Evolutionary conservation across 805 yeast genomes (phyloP), one percentile per base, ranked within the genome.

Genomic region (Naumovozyma castellii): DNA sequence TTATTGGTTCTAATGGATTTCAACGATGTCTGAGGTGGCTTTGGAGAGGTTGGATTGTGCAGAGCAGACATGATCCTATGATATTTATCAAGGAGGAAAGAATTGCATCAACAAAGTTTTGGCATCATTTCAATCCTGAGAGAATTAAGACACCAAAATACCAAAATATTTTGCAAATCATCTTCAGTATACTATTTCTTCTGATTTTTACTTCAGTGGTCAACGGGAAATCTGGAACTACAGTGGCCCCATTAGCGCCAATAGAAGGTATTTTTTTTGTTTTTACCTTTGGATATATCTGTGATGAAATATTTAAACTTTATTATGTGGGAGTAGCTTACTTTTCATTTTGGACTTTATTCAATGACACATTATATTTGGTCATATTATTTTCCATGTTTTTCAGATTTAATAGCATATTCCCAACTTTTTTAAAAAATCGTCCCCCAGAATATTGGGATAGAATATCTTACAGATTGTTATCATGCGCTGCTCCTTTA

Each of bases 41-140:
- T 36, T 86, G 96, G 96, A 67, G 88, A 41, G 96, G 96, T 20
- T 84, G 95, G 94, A 83, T 86, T 45, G 71, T 83, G 37, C 95
- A 85, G 61, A 73, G 81, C 17, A 74, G 78, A 10, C 59, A 57
- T 12, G 85, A 84, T 54, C 84, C 92, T 4, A 70, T 73, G 18
- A 76, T 78, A 13, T 86, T 81, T 50, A 78, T 75, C 18, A 53
- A 79, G 41, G 84, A 80, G 57, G 72, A 69, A 44, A 77, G 76
- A 0, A 72, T 78, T 12, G 68, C 76, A 1, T 75, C 78, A 18
- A 64, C 76, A 3, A 64, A 69, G 12, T 65, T 83, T 43, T 47
- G 61, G 39, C 59, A 72, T 2, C 96, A 86, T 60, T 84, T 84
- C 49, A 78, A 80, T 49, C 90, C 95, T 0, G 85, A 80, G 38